phyloP scores from a whole-genome alignment of 129 eudicot species.

The Artemisia tridentata region DNA sequence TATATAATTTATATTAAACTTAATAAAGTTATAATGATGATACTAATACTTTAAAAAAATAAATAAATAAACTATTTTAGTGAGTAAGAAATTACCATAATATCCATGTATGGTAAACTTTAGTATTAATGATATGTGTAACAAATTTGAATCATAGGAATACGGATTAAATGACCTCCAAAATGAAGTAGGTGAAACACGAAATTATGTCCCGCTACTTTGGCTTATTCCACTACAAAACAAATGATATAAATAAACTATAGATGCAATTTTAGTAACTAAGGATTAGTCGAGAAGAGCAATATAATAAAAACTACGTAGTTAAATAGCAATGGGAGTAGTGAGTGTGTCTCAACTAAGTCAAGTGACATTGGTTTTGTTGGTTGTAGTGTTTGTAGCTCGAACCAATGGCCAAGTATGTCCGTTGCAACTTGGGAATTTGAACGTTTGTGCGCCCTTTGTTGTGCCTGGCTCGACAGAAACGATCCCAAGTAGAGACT shows the following conservation, averaged over 20 bases:
- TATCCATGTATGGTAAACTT: too few species aligned
- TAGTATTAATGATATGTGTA: not conserved
- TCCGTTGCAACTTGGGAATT: constrained; percentile 39
- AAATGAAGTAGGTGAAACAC: constrained; percentile 45
- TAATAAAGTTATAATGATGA: not conserved
- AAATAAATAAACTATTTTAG: too few species aligned
- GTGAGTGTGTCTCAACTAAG: constrained; percentile 16
- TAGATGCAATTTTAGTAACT: not conserved
- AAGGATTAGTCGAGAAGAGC: too few species aligned
- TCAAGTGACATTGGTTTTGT: constrained; percentile 10
- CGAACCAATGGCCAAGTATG: constrained; percentile 40
- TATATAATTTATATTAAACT: too few species aligned
- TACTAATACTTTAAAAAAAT: not conserved
- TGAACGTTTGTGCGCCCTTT: constrained; percentile 67
- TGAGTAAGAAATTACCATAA: too few species aligned
- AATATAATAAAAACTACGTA: too few species aligned
- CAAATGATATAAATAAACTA: not conserved
- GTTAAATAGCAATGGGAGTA: not conserved
- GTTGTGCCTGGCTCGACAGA: constrained; percentile 57
- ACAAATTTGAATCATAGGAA: not conserved
- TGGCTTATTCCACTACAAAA: constrained; percentile 31
- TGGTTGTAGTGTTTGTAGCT: constrained; percentile 29
- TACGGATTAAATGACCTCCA: constrained; percentile 30
- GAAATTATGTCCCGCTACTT: constrained; percentile 18
- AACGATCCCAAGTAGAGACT: constrained; percentile 47